phyloP scores from a whole-genome alignment of 257 asterid species.

The Thymus mandschuricus region DNA sequence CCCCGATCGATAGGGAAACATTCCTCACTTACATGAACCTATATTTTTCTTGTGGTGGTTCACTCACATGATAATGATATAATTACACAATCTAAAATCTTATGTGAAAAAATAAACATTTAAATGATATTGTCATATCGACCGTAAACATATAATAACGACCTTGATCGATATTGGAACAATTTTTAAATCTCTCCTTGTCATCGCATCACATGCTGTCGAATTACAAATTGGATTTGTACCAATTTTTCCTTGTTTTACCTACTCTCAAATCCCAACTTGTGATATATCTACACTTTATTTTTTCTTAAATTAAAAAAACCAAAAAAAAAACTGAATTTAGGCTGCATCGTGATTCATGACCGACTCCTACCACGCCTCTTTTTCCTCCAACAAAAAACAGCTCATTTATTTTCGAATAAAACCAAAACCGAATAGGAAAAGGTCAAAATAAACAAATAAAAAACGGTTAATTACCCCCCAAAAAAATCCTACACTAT shows the following conservation, averaged over 20 bases:
- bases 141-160: too few species aligned
- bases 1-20: too few species aligned
- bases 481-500: background rate
- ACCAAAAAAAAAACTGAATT: background rate
- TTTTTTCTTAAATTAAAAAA: background rate
- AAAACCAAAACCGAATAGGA: background rate
- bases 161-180: too few species aligned
- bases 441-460: too few species aligned
- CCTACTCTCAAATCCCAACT: background rate
- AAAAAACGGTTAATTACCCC: too few species aligned
- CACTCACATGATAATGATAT: too few species aligned
- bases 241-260: background rate
- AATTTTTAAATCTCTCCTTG: background rate
- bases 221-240: background rate
- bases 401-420: slow-evolving; percentile 4
- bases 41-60: too few species aligned
- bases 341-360: background rate
- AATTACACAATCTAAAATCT: too few species aligned
- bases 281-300: background rate
- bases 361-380: background rate
- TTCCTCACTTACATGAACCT: too few species aligned
- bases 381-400: background rate
- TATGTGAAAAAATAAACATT: too few species aligned
- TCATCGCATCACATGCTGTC: background rate
- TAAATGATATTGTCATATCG: too few species aligned